phyloP scores from a whole-genome alignment of 192 early-diverging fungal genomes.

The Linnemannia elongata region DNA sequence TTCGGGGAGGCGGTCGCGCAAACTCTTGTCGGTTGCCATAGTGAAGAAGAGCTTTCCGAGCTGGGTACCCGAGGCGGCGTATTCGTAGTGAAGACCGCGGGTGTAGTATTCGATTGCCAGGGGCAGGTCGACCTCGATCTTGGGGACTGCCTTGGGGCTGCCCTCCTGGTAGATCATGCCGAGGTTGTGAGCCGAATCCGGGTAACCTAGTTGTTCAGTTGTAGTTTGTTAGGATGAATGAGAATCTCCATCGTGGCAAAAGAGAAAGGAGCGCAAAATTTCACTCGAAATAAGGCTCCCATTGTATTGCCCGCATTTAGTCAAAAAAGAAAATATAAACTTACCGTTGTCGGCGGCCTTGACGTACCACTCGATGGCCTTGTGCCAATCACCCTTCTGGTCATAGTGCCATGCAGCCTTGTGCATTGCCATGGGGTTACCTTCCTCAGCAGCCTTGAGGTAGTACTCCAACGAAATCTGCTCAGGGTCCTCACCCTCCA shows the following conservation, averaged over 20 bases:
- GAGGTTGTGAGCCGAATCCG: slow-evolving; percentile 67
- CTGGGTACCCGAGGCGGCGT: slow-evolving; percentile 63
- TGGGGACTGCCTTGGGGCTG: slow-evolving; percentile 30
- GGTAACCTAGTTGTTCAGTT: slow-evolving; percentile 51
- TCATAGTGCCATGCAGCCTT: slow-evolving; percentile 66
- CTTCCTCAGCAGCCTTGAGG: slow-evolving; percentile 57
- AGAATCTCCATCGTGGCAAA: not conserved
- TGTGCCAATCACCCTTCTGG: slow-evolving; percentile 58
- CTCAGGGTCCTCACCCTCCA: slow-evolving; percentile 64
- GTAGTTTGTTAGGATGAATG: not conserved
- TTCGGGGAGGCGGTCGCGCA: slow-evolving; percentile 33
- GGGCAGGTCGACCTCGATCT: slow-evolving; percentile 49
- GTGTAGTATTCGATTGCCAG: slow-evolving; percentile 59
- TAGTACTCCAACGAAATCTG: slow-evolving; percentile 61
- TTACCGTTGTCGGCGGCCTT: slow-evolving; percentile 64
- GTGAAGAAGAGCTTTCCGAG: slow-evolving; percentile 44
- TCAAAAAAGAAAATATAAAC: not conserved
- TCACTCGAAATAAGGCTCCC: not conserved
- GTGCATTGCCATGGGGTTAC: slow-evolving; percentile 71
- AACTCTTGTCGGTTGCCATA: slow-evolving; percentile 25
- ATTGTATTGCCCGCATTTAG: not conserved
- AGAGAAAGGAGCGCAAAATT: not conserved
- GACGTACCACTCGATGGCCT: slow-evolving; percentile 60
- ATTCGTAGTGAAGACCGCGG: slow-evolving; percentile 59
- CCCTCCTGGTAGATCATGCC: slow-evolving; percentile 66